Conservation (phyloP, 106 monocot species). For the Phalaenopsis aphrodite region DNA sequence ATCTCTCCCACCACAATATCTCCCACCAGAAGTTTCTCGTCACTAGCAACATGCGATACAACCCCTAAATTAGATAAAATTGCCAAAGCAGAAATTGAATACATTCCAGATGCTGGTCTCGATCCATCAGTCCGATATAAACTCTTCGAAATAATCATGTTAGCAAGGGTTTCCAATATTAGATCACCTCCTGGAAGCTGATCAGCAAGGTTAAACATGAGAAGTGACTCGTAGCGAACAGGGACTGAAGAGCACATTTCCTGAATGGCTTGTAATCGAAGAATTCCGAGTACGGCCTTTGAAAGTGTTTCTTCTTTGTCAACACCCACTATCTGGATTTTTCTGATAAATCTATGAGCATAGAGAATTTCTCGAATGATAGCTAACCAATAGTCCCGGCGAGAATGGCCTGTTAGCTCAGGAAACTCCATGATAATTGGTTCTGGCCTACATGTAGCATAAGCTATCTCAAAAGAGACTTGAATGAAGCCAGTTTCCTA, state of each 20-base stretch:
- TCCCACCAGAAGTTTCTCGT: conserved; percentile 69
- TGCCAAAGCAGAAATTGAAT: conserved; percentile 55
- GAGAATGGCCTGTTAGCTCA: conserved; percentile 84
- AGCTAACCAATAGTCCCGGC: conserved; percentile 93
- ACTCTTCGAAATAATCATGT: conserved; percentile 32
- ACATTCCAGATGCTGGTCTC: conserved; percentile 34
- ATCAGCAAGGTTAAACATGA: conserved; percentile 90
- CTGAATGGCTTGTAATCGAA: conserved; percentile 77
- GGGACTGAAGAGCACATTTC: conserved; percentile 43
- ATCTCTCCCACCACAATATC: conserved; percentile 81
- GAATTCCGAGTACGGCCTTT: conserved; percentile 68
- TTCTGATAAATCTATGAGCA: conserved; percentile 74
- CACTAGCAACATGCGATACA: conserved; percentile 24
- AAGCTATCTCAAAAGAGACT: not conserved
- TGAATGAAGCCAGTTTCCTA: not conserved
- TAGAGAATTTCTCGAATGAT: conserved; percentile 70
- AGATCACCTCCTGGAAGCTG: conserved; percentile 93
- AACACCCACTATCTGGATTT: conserved; percentile 45
- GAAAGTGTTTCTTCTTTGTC: conserved; percentile 82
- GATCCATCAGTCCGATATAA: conserved; percentile 26
- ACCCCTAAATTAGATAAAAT: conserved; percentile 72
- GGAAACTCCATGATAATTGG: conserved; percentile 88
- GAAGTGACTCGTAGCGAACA: conserved; percentile 46
- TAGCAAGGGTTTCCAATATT: conserved; percentile 77
- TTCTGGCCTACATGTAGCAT: conserved; percentile 56